Conservation (phyloP, 768 basidiomycete genomes). For the Hygrocybe punicea region DNA sequence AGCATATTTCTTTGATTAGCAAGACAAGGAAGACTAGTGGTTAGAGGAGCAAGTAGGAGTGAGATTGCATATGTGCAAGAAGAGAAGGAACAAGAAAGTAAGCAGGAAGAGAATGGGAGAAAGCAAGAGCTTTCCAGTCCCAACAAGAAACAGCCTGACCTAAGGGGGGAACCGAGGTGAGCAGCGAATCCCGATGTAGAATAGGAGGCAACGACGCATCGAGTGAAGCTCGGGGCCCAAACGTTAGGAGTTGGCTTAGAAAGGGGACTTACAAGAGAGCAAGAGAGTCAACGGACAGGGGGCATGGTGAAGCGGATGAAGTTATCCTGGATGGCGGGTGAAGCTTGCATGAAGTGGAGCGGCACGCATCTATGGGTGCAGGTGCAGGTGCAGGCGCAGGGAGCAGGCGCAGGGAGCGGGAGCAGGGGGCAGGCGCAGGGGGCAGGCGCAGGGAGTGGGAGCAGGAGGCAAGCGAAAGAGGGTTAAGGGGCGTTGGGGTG, state of each 20-base stretch:
- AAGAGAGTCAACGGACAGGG: neutral
- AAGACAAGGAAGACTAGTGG: too few species aligned
- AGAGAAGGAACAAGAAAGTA: too few species aligned
- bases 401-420: slow-evolving; percentile 33
- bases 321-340: slow-evolving; percentile 6
- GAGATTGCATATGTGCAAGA: too few species aligned
- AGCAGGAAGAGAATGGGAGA: neutral
- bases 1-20: too few species aligned
- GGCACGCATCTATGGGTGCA: slow-evolving; percentile 26
- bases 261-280: neutral
- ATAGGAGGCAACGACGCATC: slow-evolving; percentile 12
- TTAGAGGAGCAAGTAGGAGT: too few species aligned
- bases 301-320: slow-evolving; percentile 15
- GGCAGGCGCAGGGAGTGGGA: slow-evolving; percentile 31
- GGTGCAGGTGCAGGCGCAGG: slow-evolving; percentile 22
- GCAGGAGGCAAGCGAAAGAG: neutral
- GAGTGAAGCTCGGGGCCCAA: slow-evolving; percentile 5
- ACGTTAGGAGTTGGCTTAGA: neutral
- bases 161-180: slow-evolving; percentile 1
- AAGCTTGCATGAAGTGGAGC: slow-evolving; percentile 29
- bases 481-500: too few species aligned
- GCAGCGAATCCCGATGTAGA: slow-evolving; percentile 7
- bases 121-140: neutral
- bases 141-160: neutral
- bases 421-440: slow-evolving; percentile 25